Evolutionary conservation across 805 yeast species (phyloP), one percentile per base, ranked within the genome.

Genomic region (Hanseniaspora thailandica): DNA sequence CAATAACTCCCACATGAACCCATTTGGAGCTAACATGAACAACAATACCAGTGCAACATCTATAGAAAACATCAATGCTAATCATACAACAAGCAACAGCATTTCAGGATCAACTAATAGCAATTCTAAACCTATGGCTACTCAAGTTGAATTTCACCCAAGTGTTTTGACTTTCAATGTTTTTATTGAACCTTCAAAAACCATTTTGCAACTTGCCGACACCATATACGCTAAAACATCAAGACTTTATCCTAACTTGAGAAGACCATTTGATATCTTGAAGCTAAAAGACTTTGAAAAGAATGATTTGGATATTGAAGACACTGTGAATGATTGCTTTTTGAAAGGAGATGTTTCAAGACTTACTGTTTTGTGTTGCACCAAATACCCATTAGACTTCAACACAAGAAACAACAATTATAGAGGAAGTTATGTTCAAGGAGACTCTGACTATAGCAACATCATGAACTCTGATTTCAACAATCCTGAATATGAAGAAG

Each of bases 281-380:
- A 75, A 76, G 48, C 66, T 86, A 5, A 94, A 85, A 61, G 90
- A 85, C 63, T 65, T 65, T 40, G 75, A 78, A 55, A 75, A 74
- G 54, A 84, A 89, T 59, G 95, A 86, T 62, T 67, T 86, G 54
- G 95, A 86, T 64, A 89, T 89, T 0, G 95, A 84, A 56, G 85
- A 80, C 57, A 56, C 65, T 2, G 82, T 80, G 0, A 74, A 74
- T 9, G 86, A 84, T 59, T 81, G 84, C 5, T 84, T 86, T 60
- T 38, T 41, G 23, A 39, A 39, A 13, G 35, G 30, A 10, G 36
- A 20, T 34, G 77, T 72, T 50, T 65, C 67, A 13, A 72, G 69
- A 55, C 75, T 72, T 55, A 65, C 72, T 4, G 74, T 78, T 8
- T 66, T 75, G 39, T 80, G 76, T 2, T 58, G 76, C 2, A 58